A percentile compares a stretch with the other conserved stretches of the same genome.
Conservation (phyloP, 1,284 basidiomycete genomes). For the Cryptococcus maquisensis region DNA sequence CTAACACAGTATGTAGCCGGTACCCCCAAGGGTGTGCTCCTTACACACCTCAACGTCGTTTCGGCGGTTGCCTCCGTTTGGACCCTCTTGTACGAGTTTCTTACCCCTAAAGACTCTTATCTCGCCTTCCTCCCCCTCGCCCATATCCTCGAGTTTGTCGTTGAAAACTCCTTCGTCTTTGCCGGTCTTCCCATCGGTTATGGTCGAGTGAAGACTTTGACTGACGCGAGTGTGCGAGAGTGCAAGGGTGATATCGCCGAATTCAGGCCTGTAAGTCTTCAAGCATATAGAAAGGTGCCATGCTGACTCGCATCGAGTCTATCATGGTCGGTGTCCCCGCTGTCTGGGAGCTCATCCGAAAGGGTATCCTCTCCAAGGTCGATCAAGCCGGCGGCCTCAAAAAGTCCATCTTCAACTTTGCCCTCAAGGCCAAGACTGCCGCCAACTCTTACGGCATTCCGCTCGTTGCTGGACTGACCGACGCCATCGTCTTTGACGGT, state of each 20-base stretch:
- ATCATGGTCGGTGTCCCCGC: constrained; percentile 93
- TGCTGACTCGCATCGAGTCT: constrained; percentile 16
- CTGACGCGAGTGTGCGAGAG: constrained; percentile 80
- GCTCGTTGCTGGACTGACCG: constrained; percentile 63
- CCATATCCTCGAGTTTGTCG: constrained; percentile 69
- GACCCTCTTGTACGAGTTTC: constrained; percentile 69
- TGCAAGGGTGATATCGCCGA: constrained; percentile 83
- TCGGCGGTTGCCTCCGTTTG: constrained; percentile 77
- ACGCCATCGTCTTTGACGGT: constrained; percentile 68
- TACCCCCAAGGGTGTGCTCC: constrained; percentile 85
- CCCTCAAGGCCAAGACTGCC: constrained; percentile 42
- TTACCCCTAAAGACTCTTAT: constrained; percentile 62
- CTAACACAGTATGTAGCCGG: constrained; percentile 54
- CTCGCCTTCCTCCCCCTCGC: constrained; percentile 91
- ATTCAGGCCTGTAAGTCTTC: constrained; percentile 61
- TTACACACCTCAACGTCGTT: constrained; percentile 82
- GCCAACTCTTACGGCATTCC: constrained; percentile 54
- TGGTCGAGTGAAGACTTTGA: constrained; percentile 93
- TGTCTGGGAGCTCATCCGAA: constrained; percentile 86
- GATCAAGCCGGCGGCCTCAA: constrained; percentile 63
- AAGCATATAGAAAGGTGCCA: not conserved
- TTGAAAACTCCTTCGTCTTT: constrained; percentile 49
- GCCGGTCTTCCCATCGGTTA: constrained; percentile 63
- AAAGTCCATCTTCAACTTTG: constrained; percentile 55
- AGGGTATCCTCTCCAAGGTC: constrained; percentile 80